Conservation (phyloP, 2,329 filamentous ascomycete genomes). For the Alternaria ventricosa region DNA sequence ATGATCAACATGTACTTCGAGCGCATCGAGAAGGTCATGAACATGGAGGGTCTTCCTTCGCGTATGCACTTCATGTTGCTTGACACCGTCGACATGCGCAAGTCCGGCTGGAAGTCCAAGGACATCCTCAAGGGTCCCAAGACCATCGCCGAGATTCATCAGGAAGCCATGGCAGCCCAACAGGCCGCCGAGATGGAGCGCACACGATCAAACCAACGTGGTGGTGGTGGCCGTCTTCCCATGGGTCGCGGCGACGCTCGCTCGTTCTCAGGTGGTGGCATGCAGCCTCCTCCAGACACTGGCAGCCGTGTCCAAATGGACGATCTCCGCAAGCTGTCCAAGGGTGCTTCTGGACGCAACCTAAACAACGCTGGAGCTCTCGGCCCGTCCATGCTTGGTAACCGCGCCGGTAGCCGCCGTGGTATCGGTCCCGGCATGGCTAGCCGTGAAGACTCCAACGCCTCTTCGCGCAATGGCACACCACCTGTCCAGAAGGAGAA, state of each 20-base stretch:
- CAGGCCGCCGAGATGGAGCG: slow-evolving; percentile 78
- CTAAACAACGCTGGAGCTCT: slow-evolving; percentile 65
- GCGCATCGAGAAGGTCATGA: slow-evolving; percentile 82
- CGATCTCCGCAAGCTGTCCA: slow-evolving; percentile 81
- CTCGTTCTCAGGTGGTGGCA: slow-evolving; percentile 75
- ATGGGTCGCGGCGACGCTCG: slow-evolving; percentile 87
- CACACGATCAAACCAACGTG: slow-evolving; percentile 64
- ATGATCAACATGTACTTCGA: slow-evolving; percentile 95
- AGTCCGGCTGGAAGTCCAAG: slow-evolving; percentile 80
- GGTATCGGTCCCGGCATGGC: slow-evolving; percentile 72
- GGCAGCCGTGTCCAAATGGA: slow-evolving; percentile 89
- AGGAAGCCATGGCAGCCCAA: slow-evolving; percentile 77
- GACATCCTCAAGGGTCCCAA: slow-evolving; percentile 93
- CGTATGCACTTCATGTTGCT: slow-evolving; percentile 96
- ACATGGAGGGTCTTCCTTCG: slow-evolving; percentile 77
- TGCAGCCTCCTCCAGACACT: slow-evolving; percentile 72
- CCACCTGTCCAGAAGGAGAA: slow-evolving; percentile 72
- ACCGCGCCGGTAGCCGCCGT: slow-evolving; percentile 84
- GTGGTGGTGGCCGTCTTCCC: slow-evolving; percentile 71
- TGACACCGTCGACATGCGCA: slow-evolving; percentile 88
- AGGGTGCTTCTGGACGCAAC: slow-evolving; percentile 64
- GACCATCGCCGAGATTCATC: slow-evolving; percentile 91
- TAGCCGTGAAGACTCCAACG: slow-evolving; percentile 82
- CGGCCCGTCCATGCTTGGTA: slow-evolving; percentile 86
- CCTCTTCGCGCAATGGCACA: slow-evolving; percentile 88